These are phyloP conservation scores for Wolfiporia cocos DNA, from an alignment of 1,284 basidiomycete species.

Conservation along the genomic window DNA sequence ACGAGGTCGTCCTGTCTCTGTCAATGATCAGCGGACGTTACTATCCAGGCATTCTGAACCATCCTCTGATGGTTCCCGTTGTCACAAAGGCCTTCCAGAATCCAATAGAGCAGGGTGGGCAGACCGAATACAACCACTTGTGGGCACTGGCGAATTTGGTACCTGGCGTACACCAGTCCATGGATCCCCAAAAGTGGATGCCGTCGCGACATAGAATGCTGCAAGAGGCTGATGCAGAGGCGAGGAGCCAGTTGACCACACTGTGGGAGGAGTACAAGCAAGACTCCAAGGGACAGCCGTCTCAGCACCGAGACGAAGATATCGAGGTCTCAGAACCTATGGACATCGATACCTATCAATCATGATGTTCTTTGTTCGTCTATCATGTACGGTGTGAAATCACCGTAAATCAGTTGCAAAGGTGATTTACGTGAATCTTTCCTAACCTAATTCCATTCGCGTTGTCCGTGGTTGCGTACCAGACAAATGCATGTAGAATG, in stretches of 20 bases:
- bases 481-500: conserved; percentile 4
- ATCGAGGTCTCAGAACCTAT: too few species aligned
- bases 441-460: too few species aligned
- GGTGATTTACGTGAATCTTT: too few species aligned
- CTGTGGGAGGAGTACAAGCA: conserved; percentile 14
- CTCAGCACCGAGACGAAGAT: too few species aligned
- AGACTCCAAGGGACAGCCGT: neutral
- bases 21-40: conserved; percentile 68
- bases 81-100: conserved; percentile 33
- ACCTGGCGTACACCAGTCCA: conserved; percentile 55
- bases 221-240: conserved; percentile 46
- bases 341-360: neutral
- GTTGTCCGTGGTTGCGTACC: too few species aligned
- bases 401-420: too few species aligned
- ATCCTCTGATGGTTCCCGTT: conserved; percentile 44
- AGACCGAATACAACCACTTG: conserved; percentile 38
- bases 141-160: conserved; percentile 66
- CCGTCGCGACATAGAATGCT: conserved; percentile 47
- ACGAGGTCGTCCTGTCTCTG: conserved; percentile 61
- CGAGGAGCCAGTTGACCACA: conserved; percentile 23
- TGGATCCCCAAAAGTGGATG: conserved; percentile 54
- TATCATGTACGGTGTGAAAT: too few species aligned
- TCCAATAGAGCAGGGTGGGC: conserved; percentile 26
- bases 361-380: neutral
- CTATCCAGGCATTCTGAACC: conserved; percentile 59